A percentile compares a stretch with the other conserved stretches of the same genome.
Conservation (phyloP, 805 yeast species). For the Ogataea minuta region DNA sequence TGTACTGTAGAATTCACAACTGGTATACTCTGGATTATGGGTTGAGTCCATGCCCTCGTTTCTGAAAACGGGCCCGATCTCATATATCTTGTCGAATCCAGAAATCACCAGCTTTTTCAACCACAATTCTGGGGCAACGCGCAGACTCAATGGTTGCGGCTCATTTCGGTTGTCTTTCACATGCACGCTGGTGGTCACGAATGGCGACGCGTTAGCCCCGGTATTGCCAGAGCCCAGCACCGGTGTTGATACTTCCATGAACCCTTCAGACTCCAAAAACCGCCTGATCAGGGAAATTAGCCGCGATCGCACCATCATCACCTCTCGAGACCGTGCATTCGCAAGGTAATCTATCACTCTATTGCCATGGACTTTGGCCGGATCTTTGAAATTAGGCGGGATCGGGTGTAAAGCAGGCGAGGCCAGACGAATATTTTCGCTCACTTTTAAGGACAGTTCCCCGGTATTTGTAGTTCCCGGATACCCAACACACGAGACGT, state of each 20-base stretch:
- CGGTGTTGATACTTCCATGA: slow-evolving; percentile 89
- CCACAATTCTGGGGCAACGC: slow-evolving; percentile 97
- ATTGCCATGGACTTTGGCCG: slow-evolving; percentile 57
- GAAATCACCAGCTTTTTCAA: slow-evolving; percentile 76
- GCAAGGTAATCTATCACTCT: slow-evolving; percentile 74
- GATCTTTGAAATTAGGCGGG: slow-evolving; percentile 62
- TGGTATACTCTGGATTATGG: slow-evolving; percentile 92
- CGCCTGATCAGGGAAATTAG: slow-evolving; percentile 54
- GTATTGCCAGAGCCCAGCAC: slow-evolving; percentile 61
- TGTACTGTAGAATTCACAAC: slow-evolving; percentile 83
- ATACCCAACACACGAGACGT: slow-evolving; percentile 58
- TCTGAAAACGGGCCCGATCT: slow-evolving; percentile 80
- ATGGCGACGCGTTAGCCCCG: slow-evolving; percentile 94
- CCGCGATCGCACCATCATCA: slow-evolving; percentile 50
- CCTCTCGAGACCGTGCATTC: slow-evolving; percentile 47
- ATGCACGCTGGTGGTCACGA: slow-evolving; percentile 48
- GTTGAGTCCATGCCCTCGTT: slow-evolving; percentile 93
- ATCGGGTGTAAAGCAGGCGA: slow-evolving; percentile 69
- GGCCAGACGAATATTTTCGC: slow-evolving; percentile 47
- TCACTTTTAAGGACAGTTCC: slow-evolving; percentile 68
- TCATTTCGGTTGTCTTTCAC: slow-evolving; percentile 30
- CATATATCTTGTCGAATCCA: slow-evolving; percentile 85
- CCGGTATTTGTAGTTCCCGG: slow-evolving; percentile 79
- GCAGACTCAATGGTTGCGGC: slow-evolving; percentile 46
- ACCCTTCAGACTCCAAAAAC: slow-evolving; percentile 53